Conservation (phyloP, 2,329 filamentous ascomycete species). For the Massarina eburnea region DNA sequence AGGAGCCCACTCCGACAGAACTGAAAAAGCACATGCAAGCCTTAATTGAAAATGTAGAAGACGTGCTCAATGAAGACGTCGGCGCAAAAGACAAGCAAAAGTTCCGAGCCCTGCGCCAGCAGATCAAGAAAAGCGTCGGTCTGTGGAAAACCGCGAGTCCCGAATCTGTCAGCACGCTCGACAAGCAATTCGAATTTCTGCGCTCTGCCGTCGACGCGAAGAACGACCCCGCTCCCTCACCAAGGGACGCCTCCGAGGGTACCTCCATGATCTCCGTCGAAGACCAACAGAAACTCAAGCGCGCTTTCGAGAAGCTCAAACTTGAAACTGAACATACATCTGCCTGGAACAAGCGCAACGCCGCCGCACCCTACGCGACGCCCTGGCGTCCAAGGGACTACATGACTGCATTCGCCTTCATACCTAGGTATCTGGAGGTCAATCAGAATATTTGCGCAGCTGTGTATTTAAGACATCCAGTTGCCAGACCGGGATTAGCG, state of each 20-base stretch:
- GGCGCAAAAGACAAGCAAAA: slow-evolving; percentile 74
- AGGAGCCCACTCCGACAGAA: slow-evolving; percentile 31
- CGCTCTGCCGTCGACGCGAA: slow-evolving; percentile 26
- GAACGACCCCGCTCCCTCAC: slow-evolving; percentile 2
- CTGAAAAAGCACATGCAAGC: slow-evolving; percentile 38
- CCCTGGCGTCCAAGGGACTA: slow-evolving; percentile 86
- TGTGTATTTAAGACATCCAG: slow-evolving; percentile 91
- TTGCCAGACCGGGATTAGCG: slow-evolving; percentile 76
- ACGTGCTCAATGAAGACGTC: slow-evolving; percentile 60
- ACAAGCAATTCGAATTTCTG: slow-evolving; percentile 51
- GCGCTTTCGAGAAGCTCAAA: slow-evolving; percentile 59
- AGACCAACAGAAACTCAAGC: slow-evolving; percentile 58
- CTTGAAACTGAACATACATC: slow-evolving; percentile 75
- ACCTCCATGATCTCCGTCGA: slow-evolving; percentile 46
- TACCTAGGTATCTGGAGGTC: slow-evolving; percentile 93
- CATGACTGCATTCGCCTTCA: slow-evolving; percentile 92
- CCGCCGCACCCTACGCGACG: slow-evolving; percentile 75
- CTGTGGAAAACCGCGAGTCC: slow-evolving; percentile 50
- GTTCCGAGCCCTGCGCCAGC: slow-evolving; percentile 70
- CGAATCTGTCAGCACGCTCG: slow-evolving; percentile 48
- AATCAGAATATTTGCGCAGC: slow-evolving; percentile 97
- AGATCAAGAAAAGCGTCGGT: slow-evolving; percentile 64
- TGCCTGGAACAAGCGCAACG: slow-evolving; percentile 54
- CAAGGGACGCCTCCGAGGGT: slow-evolving; percentile 12
- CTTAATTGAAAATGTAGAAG: slow-evolving; percentile 57